Evolutionary conservation across 805 yeast species (phyloP).

Genomic region (Brettanomyces naardenensis): DNA sequence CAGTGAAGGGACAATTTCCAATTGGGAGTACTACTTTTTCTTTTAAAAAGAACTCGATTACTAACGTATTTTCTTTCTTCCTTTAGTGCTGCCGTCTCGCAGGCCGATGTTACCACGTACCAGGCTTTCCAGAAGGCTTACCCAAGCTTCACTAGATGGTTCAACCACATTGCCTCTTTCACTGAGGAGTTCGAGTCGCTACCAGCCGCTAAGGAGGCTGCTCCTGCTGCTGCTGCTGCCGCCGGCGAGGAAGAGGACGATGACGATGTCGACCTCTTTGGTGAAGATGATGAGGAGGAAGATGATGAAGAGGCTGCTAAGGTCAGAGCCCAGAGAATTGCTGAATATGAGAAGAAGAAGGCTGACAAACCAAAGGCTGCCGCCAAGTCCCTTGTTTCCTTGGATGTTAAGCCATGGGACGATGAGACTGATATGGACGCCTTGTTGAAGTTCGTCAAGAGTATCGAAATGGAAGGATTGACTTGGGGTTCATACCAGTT

Average conservation of each 20-base stretch:
- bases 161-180: slow-evolving; percentile 94
- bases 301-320: slow-evolving; percentile 97
- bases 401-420: slow-evolving; percentile 99
- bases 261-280: slow-evolving; percentile 88
- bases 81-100: slow-evolving; percentile 76
- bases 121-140: slow-evolving; percentile 85
- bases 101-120: slow-evolving; percentile 92
- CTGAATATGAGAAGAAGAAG: slow-evolving; percentile 97
- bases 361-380: slow-evolving; percentile 96
- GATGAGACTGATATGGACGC: slow-evolving; percentile 95
- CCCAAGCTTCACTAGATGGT: slow-evolving; percentile 98
- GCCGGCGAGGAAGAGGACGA: slow-evolving; percentile 77
- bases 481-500: slow-evolving; percentile 97
- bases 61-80: slow-evolving; percentile 11
- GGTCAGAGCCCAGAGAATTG: slow-evolving; percentile 94
- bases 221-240: slow-evolving; percentile 50
- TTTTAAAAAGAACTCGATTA: not conserved
- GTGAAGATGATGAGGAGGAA: slow-evolving; percentile 80
- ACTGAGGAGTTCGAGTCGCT: slow-evolving; percentile 73
- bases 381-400: slow-evolving; percentile 94
- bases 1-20: not conserved
- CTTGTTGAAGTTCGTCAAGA: slow-evolving; percentile 79
- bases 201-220: slow-evolving; percentile 73
- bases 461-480: slow-evolving; percentile 85
- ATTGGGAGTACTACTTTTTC: not conserved